These are phyloP conservation scores for Heterobasidion irregulare DNA, from an alignment of 1,284 basidiomycete genomes.

Conservation along the genomic window DNA sequence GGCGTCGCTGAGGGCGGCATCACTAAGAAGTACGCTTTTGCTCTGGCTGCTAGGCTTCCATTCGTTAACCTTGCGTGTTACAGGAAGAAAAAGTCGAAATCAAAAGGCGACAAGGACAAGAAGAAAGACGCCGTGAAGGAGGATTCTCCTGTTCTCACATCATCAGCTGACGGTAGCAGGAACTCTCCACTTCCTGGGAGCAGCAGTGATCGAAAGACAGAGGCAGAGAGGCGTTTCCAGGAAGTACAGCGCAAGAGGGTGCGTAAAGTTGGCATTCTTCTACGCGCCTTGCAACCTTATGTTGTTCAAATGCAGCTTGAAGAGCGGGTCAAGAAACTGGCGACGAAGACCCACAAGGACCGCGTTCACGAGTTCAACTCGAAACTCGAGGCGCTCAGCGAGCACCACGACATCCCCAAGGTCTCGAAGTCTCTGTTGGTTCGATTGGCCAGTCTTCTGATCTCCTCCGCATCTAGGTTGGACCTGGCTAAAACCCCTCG, in stretches of 20 bases:
- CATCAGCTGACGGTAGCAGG: conserved; percentile 47
- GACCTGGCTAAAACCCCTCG: conserved; percentile 54
- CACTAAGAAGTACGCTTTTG: conserved; percentile 67
- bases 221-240: conserved; percentile 86
- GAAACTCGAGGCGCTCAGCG: conserved; percentile 82
- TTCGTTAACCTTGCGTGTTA: conserved; percentile 5
- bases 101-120: conserved; percentile 34
- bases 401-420: conserved; percentile 93
- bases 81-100: conserved; percentile 83
- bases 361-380: conserved; percentile 88
- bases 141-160: conserved; percentile 29
- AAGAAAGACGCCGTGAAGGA: conserved; percentile 32
- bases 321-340: conserved; percentile 75
- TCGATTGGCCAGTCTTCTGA: conserved; percentile 14
- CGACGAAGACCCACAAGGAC: conserved; percentile 90
- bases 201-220: conserved; percentile 60
- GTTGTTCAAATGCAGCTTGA: conserved; percentile 44
- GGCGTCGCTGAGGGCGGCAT: conserved; percentile 68
- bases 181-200: conserved; percentile 44
- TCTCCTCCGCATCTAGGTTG: conserved; percentile 40
- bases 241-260: conserved; percentile 80
- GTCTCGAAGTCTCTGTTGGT: conserved; percentile 29
- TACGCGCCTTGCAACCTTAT: background rate
- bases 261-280: conserved; percentile 23
- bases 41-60: background rate